A percentile compares a stretch with the other conserved stretches of the same genome.
Evolutionary conservation across 179 eudicot genomes (phyloP).

Genomic region (Drosera spatulata): DNA sequence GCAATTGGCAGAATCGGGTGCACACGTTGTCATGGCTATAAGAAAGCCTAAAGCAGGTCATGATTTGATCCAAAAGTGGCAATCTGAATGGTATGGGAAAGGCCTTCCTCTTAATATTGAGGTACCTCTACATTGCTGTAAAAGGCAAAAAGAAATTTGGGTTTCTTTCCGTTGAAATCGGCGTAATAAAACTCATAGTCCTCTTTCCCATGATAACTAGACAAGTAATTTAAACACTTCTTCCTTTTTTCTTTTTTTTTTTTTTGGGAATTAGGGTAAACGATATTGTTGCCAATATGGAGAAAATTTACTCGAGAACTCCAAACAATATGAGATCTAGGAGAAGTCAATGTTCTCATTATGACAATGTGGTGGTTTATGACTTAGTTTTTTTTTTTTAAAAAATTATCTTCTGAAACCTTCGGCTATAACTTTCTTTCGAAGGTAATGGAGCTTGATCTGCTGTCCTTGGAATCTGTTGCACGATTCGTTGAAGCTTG

Average conservation of each 20-base stretch:
- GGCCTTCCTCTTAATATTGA: conserved; percentile 91
- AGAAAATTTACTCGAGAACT: too few species aligned
- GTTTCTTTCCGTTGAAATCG: not conserved
- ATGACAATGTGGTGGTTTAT: too few species aligned
- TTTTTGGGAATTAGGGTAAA: too few species aligned
- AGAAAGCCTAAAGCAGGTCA: conserved; percentile 69
- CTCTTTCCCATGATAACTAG: too few species aligned
- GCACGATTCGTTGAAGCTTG: conserved; percentile 75
- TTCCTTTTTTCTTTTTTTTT: too few species aligned
- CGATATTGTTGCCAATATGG: too few species aligned
- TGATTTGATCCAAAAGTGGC: conserved; percentile 74
- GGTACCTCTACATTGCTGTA: conserved; percentile 25
- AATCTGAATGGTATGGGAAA: conserved; percentile 65
- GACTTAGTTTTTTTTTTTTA: too few species aligned
- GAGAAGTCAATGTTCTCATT: too few species aligned
- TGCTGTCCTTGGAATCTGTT: conserved; percentile 82
- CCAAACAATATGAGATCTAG: too few species aligned
- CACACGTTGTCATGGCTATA: conserved; percentile 94
- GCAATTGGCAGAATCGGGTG: conserved; percentile 96
- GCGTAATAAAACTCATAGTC: too few species aligned
- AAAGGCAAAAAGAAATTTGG: not conserved
- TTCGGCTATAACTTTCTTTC: conserved; percentile 8
- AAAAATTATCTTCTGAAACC: not conserved
- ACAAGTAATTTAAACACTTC: too few species aligned
- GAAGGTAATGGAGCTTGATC: conserved; percentile 90